Conservation (phyloP, 768 basidiomycete species). For the Suillus occidentalis region DNA sequence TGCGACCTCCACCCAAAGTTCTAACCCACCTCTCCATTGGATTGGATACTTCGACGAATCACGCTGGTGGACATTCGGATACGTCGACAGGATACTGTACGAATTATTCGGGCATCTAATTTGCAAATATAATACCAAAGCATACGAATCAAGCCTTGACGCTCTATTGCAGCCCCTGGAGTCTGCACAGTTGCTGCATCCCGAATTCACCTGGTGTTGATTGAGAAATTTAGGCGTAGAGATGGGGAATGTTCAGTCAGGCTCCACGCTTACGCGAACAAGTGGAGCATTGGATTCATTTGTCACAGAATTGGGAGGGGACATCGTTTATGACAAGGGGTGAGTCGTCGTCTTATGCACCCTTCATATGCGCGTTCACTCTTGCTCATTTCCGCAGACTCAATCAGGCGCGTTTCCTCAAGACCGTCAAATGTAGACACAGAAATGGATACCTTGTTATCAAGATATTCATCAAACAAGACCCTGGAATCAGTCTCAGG, state of each 20-base stretch:
- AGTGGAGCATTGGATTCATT: conserved; percentile 87
- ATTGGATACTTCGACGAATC: neutral
- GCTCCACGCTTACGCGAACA: conserved; percentile 67
- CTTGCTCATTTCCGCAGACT: conserved; percentile 16
- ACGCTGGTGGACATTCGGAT: neutral
- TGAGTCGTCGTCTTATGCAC: conserved; percentile 30
- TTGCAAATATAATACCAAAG: neutral
- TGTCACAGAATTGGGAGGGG: conserved; percentile 82
- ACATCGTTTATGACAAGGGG: conserved; percentile 93
- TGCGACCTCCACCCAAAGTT: neutral
- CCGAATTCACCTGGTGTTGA: neutral
- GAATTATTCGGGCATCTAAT: neutral
- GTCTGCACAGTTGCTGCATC: neutral
- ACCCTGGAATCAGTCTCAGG: conserved; percentile 76
- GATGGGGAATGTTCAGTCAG: conserved; percentile 85
- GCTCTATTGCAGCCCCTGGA: neutral
- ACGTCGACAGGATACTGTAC: neutral
- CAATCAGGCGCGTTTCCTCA: conserved; percentile 43
- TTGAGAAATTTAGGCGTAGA: neutral
- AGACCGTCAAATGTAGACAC: conserved; percentile 88
- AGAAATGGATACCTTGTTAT: conserved; percentile 80
- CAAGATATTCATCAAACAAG: conserved; percentile 95
- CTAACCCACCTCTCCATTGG: too few relatives aligned
- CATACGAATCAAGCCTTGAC: neutral
- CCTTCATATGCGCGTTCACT: neutral